These are phyloP conservation scores for Mucor velutinosus DNA, from an alignment of 371 early-diverging fungal genomes.

Conservation along the genomic window DNA sequence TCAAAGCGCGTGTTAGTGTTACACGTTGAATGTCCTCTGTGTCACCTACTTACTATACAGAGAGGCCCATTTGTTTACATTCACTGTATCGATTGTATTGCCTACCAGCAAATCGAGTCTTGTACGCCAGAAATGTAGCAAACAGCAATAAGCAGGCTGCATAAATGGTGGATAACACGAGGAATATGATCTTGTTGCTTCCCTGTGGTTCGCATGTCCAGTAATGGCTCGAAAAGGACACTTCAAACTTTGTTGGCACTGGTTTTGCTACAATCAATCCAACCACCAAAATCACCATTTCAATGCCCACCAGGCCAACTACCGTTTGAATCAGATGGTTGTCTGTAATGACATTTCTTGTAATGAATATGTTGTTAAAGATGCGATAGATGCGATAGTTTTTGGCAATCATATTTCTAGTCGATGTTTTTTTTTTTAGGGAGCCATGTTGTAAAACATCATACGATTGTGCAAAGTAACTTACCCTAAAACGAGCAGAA, in stretches of 20 bases:
- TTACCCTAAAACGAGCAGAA: slow-evolving; percentile 57
- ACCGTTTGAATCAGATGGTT: slow-evolving; percentile 54
- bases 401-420: slow-evolving; percentile 65
- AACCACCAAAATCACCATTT: slow-evolving; percentile 52
- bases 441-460: background rate
- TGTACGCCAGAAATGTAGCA: slow-evolving; percentile 63
- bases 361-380: slow-evolving; percentile 64
- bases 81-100: slow-evolving; percentile 62
- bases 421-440: background rate
- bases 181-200: slow-evolving; percentile 30
- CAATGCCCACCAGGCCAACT: slow-evolving; percentile 43
- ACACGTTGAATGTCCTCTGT: too few relatives aligned
- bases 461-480: background rate
- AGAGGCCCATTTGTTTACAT: slow-evolving; percentile 62
- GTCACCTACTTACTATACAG: slow-evolving; percentile 57
- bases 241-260: slow-evolving; percentile 33
- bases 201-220: slow-evolving; percentile 45
- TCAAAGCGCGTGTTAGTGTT: background rate
- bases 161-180: slow-evolving; percentile 39
- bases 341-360: slow-evolving; percentile 61
- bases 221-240: slow-evolving; percentile 46
- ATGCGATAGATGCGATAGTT: slow-evolving; percentile 66
- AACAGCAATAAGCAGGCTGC: slow-evolving; percentile 44
- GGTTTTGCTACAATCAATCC: slow-evolving; percentile 47
- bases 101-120: slow-evolving; percentile 53